Percentiles rank a stretch among this genome's conserved stretches.
Conservation (phyloP, 768 basidiomycete species). For the Fistulinella prunicolor region DNA sequence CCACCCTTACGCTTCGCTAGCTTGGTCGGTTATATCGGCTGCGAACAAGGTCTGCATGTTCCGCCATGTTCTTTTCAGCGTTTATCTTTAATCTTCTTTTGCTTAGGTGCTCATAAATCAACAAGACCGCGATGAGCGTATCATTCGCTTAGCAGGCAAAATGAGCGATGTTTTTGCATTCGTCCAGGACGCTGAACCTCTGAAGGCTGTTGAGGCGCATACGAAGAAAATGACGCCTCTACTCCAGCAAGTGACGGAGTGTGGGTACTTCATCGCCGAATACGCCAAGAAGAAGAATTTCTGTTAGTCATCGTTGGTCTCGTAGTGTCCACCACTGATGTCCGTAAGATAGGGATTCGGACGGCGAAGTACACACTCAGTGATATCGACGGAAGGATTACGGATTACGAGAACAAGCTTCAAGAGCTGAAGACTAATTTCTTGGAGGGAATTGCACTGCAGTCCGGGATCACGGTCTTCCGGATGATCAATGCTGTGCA, state of each 20-base stretch:
- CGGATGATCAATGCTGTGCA: too few relatives aligned
- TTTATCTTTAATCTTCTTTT: background rate
- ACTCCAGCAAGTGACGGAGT: conserved; percentile 1
- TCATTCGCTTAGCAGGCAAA: background rate
- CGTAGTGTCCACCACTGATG: too few relatives aligned
- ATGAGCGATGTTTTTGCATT: conserved; percentile 1
- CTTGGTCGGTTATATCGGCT: background rate
- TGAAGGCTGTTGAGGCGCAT: background rate
- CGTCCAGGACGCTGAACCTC: background rate
- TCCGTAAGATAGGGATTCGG: too few relatives aligned
- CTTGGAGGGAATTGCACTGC: too few relatives aligned
- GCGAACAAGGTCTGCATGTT: background rate
- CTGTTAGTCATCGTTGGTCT: too few relatives aligned
- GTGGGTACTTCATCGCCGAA: conserved; percentile 3
- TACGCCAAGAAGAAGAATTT: background rate
- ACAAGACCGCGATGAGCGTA: background rate
- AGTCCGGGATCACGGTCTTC: too few relatives aligned
- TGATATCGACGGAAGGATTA: too few relatives aligned
- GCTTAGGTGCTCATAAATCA: background rate
- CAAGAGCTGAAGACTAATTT: too few relatives aligned
- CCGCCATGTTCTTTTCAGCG: background rate
- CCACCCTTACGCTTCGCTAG: background rate
- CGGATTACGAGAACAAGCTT: too few relatives aligned
- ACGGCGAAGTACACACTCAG: too few relatives aligned
- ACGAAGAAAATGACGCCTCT: background rate